These are phyloP conservation scores for Kazachstania taianensis DNA, from an alignment of 805 yeast genomes.

Conservation along the genomic window DNA sequence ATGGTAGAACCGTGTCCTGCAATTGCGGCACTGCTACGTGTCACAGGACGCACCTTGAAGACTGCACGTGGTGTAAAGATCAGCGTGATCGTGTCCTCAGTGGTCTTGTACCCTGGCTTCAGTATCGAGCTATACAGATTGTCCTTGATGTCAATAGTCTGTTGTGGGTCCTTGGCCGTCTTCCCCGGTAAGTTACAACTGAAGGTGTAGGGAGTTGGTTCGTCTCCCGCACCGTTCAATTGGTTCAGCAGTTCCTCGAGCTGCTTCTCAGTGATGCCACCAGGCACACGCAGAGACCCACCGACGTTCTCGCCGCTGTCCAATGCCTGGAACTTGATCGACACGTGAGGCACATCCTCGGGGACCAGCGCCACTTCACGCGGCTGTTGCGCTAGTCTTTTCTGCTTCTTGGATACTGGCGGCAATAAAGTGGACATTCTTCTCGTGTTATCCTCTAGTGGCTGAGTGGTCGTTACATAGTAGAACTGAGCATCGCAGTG, in stretches of 20 bases:
- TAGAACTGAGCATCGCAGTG: no score
- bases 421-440: slow-evolving; percentile 87
- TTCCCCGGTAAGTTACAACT: slow-evolving; percentile 46
- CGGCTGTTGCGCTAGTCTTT: slow-evolving; percentile 70
- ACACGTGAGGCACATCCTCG: slow-evolving; percentile 71
- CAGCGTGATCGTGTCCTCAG: slow-evolving; percentile 87
- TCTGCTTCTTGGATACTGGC: slow-evolving; percentile 86
- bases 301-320: slow-evolving; percentile 86
- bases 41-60: slow-evolving; percentile 84
- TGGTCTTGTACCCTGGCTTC: slow-evolving; percentile 76
- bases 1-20: slow-evolving; percentile 95
- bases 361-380: slow-evolving; percentile 69
- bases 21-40: slow-evolving; percentile 84
- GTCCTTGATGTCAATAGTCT: slow-evolving; percentile 59
- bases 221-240: slow-evolving; percentile 58
- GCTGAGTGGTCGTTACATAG: no score
- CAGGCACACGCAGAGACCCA: slow-evolving; percentile 84
- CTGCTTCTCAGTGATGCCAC: slow-evolving; percentile 73
- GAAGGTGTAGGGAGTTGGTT: slow-evolving; percentile 85
- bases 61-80: slow-evolving; percentile 92
- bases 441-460: no score
- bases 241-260: slow-evolving; percentile 81
- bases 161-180: slow-evolving; percentile 30
- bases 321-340: slow-evolving; percentile 82
- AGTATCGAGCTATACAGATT: slow-evolving; percentile 72